These are phyloP conservation scores for Hyaloperonospora arabidopsidis DNA, from an alignment of 352 stramenopile species.

Conservation along the genomic window DNA sequence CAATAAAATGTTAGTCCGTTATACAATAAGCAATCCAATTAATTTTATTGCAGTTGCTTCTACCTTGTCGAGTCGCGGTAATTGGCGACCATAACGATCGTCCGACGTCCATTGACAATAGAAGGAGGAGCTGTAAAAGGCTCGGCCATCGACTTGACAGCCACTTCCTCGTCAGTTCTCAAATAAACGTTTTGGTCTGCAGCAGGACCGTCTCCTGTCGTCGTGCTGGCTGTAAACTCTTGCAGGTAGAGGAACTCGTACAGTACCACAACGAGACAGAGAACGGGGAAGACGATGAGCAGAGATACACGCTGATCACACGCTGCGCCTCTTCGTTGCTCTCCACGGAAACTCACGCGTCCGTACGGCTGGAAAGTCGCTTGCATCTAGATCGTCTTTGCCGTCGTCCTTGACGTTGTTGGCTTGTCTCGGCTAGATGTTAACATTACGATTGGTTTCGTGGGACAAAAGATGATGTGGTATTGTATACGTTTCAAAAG, in stretches of 20 bases:
- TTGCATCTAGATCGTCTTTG: conserved; percentile 14
- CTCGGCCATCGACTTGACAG: conserved; percentile 5
- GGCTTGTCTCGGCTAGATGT: too few species aligned
- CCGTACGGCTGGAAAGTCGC: conserved; percentile 39
- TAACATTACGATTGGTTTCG: too few species aligned
- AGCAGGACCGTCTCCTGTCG: conserved; percentile 19
- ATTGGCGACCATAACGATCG: conserved; percentile 74
- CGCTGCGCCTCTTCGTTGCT: conserved; percentile 29
- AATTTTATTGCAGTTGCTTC: neutral
- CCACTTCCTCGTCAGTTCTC: conserved; percentile 22
- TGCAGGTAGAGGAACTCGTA: conserved; percentile 79
- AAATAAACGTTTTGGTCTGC: conserved; percentile 28
- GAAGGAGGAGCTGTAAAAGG: conserved; percentile 19
- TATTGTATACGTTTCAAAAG: too few species aligned
- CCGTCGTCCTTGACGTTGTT: neutral
- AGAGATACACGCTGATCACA: conserved; percentile 52
- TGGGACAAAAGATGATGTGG: too few species aligned
- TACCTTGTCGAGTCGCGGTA: conserved; percentile 73
- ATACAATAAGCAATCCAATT: too few species aligned
- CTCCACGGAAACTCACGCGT: conserved; percentile 47
- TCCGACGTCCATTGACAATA: conserved; percentile 52
- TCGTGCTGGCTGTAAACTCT: conserved; percentile 43
- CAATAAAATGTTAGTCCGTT: too few species aligned
- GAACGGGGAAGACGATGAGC: conserved; percentile 58
- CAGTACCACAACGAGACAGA: conserved; percentile 66